These are phyloP conservation scores for Xylaria nigripes DNA, from an alignment of 495 filamentous ascomycete species.

Conservation along the genomic window DNA sequence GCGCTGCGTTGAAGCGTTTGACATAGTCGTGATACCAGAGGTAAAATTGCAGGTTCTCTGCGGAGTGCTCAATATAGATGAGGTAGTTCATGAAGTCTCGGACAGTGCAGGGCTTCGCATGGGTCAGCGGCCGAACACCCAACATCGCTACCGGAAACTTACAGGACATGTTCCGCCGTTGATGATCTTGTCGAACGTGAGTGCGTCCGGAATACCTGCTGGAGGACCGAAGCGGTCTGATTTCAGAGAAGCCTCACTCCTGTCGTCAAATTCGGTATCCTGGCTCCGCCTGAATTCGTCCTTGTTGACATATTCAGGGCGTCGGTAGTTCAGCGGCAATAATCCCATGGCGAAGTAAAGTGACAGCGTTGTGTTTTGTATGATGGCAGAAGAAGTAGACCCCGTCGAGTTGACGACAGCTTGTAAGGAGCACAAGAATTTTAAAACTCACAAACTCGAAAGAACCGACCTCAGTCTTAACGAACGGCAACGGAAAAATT, in stretches of 20 bases:
- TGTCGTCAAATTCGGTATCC: conserved; percentile 15
- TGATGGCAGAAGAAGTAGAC: neutral
- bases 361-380: neutral
- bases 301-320: conserved; percentile 30
- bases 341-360: neutral
- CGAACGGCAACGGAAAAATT: neutral
- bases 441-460: neutral
- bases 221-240: conserved; percentile 14
- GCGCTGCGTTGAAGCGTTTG: conserved; percentile 49
- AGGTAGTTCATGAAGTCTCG: conserved; percentile 79
- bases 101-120: conserved; percentile 56
- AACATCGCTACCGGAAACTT: conserved; percentile 27
- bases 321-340: conserved; percentile 22
- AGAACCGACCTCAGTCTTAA: neutral
- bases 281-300: conserved; percentile 19
- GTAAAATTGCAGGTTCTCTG: conserved; percentile 75
- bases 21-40: conserved; percentile 65
- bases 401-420: no score
- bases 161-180: conserved; percentile 70
- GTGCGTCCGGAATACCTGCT: conserved; percentile 53
- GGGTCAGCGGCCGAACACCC: neutral
- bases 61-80: conserved; percentile 61
- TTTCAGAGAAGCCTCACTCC: conserved; percentile 16
- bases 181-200: conserved; percentile 66
- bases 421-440: no score